phyloP scores from a whole-genome alignment of 2,329 filamentous ascomycete species.

The Byssochlamys sp. region DNA sequence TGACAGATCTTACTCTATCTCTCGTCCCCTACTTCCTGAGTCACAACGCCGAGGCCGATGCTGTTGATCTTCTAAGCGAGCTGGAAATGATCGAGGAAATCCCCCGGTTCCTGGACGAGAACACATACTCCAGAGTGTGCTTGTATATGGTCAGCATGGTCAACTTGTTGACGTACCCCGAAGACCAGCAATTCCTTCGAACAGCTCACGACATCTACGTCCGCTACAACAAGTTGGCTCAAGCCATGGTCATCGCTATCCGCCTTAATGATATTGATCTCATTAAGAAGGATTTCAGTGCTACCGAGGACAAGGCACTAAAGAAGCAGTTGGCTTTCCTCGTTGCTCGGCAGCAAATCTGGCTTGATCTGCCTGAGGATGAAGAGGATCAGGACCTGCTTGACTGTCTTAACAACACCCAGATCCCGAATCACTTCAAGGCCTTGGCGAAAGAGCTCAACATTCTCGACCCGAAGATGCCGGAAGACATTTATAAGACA shows the following conservation, averaged over 20 bases:
- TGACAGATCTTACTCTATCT: slow-evolving; percentile 71
- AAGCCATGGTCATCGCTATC: slow-evolving; percentile 90
- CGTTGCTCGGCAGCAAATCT: slow-evolving; percentile 82
- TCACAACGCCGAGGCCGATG: slow-evolving; percentile 96
- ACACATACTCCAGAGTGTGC: slow-evolving; percentile 87
- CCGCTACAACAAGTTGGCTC: slow-evolving; percentile 81
- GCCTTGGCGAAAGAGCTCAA: slow-evolving; percentile 89
- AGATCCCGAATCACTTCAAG: slow-evolving; percentile 86
- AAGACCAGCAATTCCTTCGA: slow-evolving; percentile 88
- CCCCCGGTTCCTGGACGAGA: slow-evolving; percentile 77
- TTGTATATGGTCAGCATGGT: slow-evolving; percentile 99
- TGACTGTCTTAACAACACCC: slow-evolving; percentile 79
- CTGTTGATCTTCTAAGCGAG: slow-evolving; percentile 92
- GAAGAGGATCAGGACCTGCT: slow-evolving; percentile 65
- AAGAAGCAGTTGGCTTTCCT: slow-evolving; percentile 93
- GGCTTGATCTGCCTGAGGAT: slow-evolving; percentile 56
- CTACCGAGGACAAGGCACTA: slow-evolving; percentile 68
- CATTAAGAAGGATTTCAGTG: slow-evolving; percentile 71
- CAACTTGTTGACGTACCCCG: slow-evolving; percentile 89
- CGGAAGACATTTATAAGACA: slow-evolving; percentile 98
- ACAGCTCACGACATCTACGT: slow-evolving; percentile 92
- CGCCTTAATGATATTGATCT: slow-evolving; percentile 77
- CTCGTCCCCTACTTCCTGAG: slow-evolving; percentile 91
- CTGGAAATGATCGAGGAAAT: slow-evolving; percentile 93
- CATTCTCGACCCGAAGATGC: slow-evolving; percentile 89